Evolutionary conservation across 208 protist species (phyloP).

Genomic region (Leishmania guyanensis): DNA sequence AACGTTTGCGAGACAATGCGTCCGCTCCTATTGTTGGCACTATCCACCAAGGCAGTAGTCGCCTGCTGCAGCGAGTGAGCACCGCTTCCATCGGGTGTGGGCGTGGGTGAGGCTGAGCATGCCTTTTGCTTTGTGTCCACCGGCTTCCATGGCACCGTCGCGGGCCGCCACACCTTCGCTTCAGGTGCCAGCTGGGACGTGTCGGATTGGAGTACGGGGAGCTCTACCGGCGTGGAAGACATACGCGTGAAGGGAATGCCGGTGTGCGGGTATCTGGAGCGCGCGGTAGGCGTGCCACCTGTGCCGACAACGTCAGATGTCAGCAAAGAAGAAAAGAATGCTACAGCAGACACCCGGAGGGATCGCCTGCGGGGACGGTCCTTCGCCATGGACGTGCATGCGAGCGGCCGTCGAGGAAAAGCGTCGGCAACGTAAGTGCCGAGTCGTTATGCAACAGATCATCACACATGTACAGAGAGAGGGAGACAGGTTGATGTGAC

Average conservation of each 20-base stretch:
- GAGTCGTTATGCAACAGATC: background rate
- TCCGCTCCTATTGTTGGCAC: background rate
- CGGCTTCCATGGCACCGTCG: conserved; percentile 21
- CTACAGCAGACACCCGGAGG: background rate
- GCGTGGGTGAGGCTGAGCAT: background rate
- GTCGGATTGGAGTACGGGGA: background rate
- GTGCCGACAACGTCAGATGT: background rate
- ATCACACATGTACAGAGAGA: background rate
- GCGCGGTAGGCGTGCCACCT: background rate
- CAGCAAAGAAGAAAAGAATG: background rate
- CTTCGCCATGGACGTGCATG: background rate
- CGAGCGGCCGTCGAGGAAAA: background rate
- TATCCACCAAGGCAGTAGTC: background rate
- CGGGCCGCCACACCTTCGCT: conserved; percentile 24
- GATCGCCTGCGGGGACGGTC: background rate
- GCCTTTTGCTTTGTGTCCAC: background rate
- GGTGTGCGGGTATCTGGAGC: background rate
- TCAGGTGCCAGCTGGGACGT: conserved; percentile 1
- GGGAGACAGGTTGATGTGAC: background rate
- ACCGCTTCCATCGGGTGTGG: background rate
- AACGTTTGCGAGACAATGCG: background rate
- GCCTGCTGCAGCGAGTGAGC: background rate
- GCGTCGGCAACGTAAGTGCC: background rate
- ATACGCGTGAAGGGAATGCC: background rate
- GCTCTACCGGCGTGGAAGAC: background rate